These are phyloP conservation scores for Trichosporon faecale DNA, from an alignment of 1,284 basidiomycete species.

Conservation along the genomic window DNA sequence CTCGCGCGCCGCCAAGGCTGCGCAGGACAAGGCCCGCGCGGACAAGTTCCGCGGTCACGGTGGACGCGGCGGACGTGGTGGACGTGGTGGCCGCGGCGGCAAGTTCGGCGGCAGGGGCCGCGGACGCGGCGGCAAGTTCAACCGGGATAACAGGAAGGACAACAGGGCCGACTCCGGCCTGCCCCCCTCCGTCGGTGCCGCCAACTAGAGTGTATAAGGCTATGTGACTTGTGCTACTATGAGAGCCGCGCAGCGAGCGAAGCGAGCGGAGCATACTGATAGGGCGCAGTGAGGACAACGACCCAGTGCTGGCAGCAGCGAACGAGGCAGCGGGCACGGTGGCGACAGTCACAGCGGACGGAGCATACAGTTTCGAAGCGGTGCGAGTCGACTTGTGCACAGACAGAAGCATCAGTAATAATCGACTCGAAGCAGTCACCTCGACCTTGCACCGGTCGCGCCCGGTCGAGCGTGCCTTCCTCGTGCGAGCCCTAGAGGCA, in stretches of 20 bases:
- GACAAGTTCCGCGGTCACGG: conserved; percentile 32
- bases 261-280: neutral
- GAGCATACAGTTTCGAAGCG: no score
- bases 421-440: no score
- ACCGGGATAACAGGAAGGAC: conserved; percentile 18
- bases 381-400: no score
- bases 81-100: conserved; percentile 22
- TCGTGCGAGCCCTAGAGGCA: neutral
- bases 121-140: conserved; percentile 22
- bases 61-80: conserved; percentile 38
- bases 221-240: conserved; percentile 10
- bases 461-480: neutral
- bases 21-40: conserved; percentile 42
- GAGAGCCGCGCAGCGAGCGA: neutral
- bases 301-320: neutral
- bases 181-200: conserved; percentile 35
- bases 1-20: conserved; percentile 61
- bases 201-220: conserved; percentile 5
- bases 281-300: neutral
- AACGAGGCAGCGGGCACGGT: no score
- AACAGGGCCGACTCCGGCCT: conserved; percentile 22
- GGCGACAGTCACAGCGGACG: no score
- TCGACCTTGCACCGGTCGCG: neutral
- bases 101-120: conserved; percentile 6
- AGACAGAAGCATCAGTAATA: no score